Base-by-base conservation (phyloP, 2,329 filamentous ascomycete species). In the Allantophomopsis lycopodina region DNA sequence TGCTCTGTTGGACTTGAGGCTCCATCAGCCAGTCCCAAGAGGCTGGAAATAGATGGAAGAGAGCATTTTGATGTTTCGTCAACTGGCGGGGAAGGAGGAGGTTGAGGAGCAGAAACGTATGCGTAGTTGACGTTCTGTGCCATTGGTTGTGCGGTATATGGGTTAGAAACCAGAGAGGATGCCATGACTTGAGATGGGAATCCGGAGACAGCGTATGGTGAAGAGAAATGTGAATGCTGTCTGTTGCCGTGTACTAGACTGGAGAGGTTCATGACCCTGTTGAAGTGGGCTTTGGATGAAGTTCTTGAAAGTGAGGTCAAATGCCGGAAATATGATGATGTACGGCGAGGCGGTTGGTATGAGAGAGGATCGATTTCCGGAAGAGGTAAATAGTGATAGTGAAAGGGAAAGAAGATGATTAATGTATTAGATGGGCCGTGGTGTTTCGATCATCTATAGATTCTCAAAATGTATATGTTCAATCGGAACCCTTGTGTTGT, bases 21-120 rank as follows among this genome's bases (percentile, higher is more conserved):
- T 50, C 76, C 77, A 60, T 91, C 84, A 39, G 86, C 84, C 53
- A 89, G 73, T 45, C 83, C 82, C 38, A 96, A 69, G 42, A 96
- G 71, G 59, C 86, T 89, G 31, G 87, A 94, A 59, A 96, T 95
- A 32, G 89, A 94, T 15, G 89, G 89, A 42, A 96, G 67, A 38
- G 87, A 94, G 55, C 83, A 91, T 63, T 81, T 88, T 49, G 76
- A 66, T 35, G 63, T 62, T 54, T 86, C 81, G 52, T 87, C 82
- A 57, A 83, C 77, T 34, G 81, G 80, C 44, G 81, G 81, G 49
- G 81, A 86, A 23, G 81, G 81, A 40, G 80, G 81, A 38, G 77
- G 72, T 53, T 77, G 73, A 37, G 74, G 73, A 40, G 61, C 59
- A 30, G 56, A 57, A 28, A 61, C 53, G 53, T 71, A 71, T 52